These are phyloP conservation scores for Coelastrella sp. DNA, from an alignment of 139 green algal species.

Conservation along the genomic window DNA sequence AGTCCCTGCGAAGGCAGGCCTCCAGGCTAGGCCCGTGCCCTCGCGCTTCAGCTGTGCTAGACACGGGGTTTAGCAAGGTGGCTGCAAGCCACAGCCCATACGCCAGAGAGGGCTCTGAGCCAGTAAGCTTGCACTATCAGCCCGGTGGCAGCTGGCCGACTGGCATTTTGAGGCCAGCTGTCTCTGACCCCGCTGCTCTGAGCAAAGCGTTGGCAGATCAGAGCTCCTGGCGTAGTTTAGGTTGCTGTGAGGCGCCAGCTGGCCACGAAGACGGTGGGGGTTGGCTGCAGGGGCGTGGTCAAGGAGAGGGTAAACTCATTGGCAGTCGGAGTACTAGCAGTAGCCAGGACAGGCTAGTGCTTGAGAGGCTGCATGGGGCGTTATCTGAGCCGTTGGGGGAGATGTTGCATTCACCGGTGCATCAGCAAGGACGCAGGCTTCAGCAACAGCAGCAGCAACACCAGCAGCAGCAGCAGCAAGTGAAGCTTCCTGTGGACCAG, in stretches of 20 bases:
- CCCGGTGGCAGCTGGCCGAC: not conserved
- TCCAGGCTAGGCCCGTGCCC: not conserved
- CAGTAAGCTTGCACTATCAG: not conserved
- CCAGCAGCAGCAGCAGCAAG: constrained; percentile 1
- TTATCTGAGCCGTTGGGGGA: not conserved
- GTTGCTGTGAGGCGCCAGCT: not conserved
- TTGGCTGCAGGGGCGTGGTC: too few species aligned
- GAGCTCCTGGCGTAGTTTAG: too few species aligned
- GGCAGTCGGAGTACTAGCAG: not conserved
- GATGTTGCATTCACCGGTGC: not conserved
- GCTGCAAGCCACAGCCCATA: not conserved
- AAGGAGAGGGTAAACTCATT: not conserved
- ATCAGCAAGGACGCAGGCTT: not conserved
- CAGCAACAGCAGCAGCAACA: constrained; percentile 1
- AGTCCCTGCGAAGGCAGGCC: not conserved
- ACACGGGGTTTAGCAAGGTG: not conserved
- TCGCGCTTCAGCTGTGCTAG: not conserved
- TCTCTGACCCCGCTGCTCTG: not conserved
- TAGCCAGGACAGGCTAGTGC: not conserved
- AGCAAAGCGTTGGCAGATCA: not conserved
- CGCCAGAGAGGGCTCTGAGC: not conserved
- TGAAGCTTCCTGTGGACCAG: not conserved
- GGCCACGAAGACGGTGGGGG: not conserved
- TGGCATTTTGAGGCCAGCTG: not conserved
- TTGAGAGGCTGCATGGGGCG: not conserved